Percentiles rank a stretch among this genome's conserved stretches.
Evolutionary conservation across 2,329 filamentous ascomycete species (phyloP).

Genomic region (Neofusicoccum laricinum): DNA sequence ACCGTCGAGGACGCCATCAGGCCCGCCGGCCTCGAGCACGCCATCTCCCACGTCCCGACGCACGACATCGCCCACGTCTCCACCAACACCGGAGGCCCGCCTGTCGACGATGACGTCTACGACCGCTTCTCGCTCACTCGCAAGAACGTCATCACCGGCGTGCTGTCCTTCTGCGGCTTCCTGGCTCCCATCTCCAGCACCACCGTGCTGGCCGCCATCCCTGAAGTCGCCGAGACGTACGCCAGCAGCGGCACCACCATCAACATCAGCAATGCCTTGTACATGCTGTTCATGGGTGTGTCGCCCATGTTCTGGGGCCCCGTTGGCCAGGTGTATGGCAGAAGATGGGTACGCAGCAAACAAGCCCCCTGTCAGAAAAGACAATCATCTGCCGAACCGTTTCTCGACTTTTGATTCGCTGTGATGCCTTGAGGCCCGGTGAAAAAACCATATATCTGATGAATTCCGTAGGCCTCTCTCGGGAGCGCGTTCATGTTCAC

Average conservation of each 20-base stretch:
- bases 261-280: conserved; percentile 72
- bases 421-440: background rate
- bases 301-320: conserved; percentile 67
- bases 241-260: conserved; percentile 66
- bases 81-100: background rate
- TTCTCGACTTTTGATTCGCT: background rate
- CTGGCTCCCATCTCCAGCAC: conserved; percentile 73
- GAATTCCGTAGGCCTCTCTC: conserved; percentile 51
- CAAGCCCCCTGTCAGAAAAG: background rate
- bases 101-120: conserved; percentile 54
- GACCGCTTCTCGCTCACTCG: conserved; percentile 58
- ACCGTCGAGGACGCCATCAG: conserved; percentile 11
- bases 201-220: conserved; percentile 68
- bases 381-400: background rate
- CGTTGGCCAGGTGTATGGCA: conserved; percentile 51
- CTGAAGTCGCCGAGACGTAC: conserved; percentile 68
- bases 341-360: conserved; percentile 44
- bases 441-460: background rate
- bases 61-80: conserved; percentile 11
- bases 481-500: conserved; percentile 63
- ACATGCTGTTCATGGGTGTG: conserved; percentile 71
- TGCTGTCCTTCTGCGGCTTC: conserved; percentile 73
- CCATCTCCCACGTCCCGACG: conserved; percentile 27
- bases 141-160: conserved; percentile 65
- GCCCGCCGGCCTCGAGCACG: conserved; percentile 29